Percentiles rank a stretch among this genome's conserved stretches.
phyloP scores from a whole-genome alignment of 352 stramenopile species.

The Pythium biforme region DNA sequence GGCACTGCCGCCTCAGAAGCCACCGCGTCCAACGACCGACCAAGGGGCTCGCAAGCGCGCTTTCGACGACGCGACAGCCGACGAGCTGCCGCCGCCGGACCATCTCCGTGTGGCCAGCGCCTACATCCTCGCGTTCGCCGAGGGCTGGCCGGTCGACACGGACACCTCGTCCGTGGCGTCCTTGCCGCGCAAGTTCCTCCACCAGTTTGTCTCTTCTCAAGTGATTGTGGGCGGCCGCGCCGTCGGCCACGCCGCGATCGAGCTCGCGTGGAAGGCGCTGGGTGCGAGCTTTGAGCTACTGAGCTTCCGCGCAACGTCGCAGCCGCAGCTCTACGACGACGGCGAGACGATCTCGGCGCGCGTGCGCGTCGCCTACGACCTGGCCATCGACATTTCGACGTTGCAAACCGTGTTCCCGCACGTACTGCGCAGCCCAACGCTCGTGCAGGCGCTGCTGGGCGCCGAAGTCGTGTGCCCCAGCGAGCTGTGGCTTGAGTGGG shows the following conservation, averaged over 20 bases:
- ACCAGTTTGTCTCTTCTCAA: conserved; percentile 1
- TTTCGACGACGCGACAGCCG: neutral
- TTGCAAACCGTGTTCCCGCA: conserved; percentile 18
- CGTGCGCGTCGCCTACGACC: conserved; percentile 9
- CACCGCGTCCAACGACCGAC: neutral
- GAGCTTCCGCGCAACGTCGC: neutral
- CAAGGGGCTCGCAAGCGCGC: neutral
- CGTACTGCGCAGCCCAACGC: neutral
- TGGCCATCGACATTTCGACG: conserved; percentile 1
- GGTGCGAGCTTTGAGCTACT: conserved; percentile 6
- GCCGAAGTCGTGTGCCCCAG: conserved; percentile 6
- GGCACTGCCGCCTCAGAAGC: neutral
- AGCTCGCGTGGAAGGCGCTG: conserved; percentile 10
- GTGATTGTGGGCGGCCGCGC: conserved; percentile 2
- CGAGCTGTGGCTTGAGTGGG: conserved; percentile 11
- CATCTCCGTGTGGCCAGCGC: neutral
- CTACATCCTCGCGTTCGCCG: conserved; percentile 12
- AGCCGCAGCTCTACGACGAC: neutral
- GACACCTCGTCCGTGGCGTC: neutral
- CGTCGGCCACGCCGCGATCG: conserved; percentile 2
- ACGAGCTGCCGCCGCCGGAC: neutral
- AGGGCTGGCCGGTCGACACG: neutral
- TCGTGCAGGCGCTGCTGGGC: conserved; percentile 4
- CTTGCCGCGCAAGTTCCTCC: conserved; percentile 12
- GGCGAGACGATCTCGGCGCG: neutral